Base-by-base conservation (phyloP, 2,329 filamentous ascomycete genomes). In the Trichoderma koningii region DNA sequence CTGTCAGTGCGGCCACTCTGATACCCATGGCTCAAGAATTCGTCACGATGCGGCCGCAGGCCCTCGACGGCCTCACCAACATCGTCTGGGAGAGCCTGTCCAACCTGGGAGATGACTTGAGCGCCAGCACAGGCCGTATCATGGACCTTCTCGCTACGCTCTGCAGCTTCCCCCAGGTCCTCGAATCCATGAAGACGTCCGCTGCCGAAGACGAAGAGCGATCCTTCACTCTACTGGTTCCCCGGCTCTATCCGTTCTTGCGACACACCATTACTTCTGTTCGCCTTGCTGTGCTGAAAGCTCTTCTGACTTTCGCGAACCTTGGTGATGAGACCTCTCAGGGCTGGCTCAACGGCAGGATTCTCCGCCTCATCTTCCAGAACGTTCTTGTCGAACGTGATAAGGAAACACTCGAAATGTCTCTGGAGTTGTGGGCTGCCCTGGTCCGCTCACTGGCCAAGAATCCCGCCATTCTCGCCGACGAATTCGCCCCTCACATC, bases 71-170 rank as follows among this genome's bases (percentile, higher is more conserved):
- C 34, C 86, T 99, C 45, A 96, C 97, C 76, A 89, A 91, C 73
- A 96, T 98, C 66, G 93, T 99, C 30, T 99, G 95, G 95, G 91
- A 96, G 73, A 98, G 95, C 79, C 82, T 99, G 26, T 96, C 94
- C 3, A 96, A 96, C 74, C 82, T 99, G n/a, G 93, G 94, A 69
- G 95, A 99, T 74, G 95, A 99, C 74, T 83, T 99, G 19, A 98
- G 93, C 75, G 95, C 95, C 4, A 98, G 95, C 75, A 99, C 96
- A 10, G 95, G 95, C 55, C 96, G 93, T 64, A 96, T 99, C 63
- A 99, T 99, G 96, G 96, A 99, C 76, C 85, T 99, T 47, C 83
- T 99, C 19, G 95, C 96, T 15, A 98, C 95, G 66, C 86, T 99
- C 2, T 99, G 95, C 79, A 90, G 93, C 68, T 99, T 97, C 80